Percentiles rank a stretch among this genome's conserved stretches.
Evolutionary conservation across 2,329 filamentous ascomycete genomes (phyloP).

Genomic region (Pseudocercospora cruenta): DNA sequence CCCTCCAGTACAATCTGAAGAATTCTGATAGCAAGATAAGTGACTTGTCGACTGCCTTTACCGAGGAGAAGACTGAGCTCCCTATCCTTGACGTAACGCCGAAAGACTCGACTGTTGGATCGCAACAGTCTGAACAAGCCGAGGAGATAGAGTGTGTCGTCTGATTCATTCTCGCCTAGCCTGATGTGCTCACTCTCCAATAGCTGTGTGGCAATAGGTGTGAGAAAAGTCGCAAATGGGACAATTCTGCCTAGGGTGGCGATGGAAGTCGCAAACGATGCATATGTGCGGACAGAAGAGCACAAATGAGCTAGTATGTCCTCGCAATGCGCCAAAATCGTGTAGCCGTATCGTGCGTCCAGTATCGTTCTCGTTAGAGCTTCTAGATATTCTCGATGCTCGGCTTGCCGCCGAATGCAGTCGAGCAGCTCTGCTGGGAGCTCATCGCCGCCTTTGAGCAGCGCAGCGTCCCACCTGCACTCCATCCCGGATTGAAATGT

Average conservation of each 20-base stretch:
- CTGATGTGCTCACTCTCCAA: conserved; percentile 27
- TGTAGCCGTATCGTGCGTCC: conserved; percentile 69
- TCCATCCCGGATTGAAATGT: conserved; percentile 28
- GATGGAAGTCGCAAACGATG: conserved; percentile 51
- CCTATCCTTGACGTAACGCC: conserved; percentile 64
- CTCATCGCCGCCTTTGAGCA: conserved; percentile 41
- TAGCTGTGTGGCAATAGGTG: conserved; percentile 40
- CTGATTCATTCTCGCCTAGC: conserved; percentile 23
- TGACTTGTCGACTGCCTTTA: conserved; percentile 61
- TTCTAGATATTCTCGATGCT: conserved; percentile 69
- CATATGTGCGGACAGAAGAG: conserved; percentile 53
- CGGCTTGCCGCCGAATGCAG: conserved; percentile 63
- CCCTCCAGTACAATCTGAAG: conserved; percentile 79
- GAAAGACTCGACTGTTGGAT: conserved; percentile 72
- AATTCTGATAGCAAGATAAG: conserved; percentile 80
- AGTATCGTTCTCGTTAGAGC: conserved; percentile 71
- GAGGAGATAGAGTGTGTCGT: conserved; percentile 54
- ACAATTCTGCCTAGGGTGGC: conserved; percentile 78
- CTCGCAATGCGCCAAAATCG: conserved; percentile 74
- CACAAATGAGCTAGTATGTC: conserved; percentile 78
- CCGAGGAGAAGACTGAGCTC: conserved; percentile 71
- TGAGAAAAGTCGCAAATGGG: conserved; percentile 79
- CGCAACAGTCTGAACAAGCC: conserved; percentile 78
- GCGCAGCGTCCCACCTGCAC: conserved; percentile 36
- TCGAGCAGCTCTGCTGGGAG: conserved; percentile 72